Percentiles rank a stretch among this genome's conserved stretches.
Conservation (phyloP, 2,329 filamentous ascomycete genomes). For the Davidsoniella virescens region DNA sequence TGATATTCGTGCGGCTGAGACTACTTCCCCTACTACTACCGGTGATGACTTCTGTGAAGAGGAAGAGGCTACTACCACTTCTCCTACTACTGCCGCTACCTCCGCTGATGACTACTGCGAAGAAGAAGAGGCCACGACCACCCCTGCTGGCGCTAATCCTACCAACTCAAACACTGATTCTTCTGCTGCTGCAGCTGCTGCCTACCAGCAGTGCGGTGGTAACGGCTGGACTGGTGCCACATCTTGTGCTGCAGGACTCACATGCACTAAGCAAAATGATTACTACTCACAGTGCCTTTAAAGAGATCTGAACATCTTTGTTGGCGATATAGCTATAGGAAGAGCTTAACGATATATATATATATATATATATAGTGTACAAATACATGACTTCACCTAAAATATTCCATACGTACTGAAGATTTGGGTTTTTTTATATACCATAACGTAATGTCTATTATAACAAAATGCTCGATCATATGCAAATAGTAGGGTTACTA, state of each 20-base stretch:
- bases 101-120: not conserved
- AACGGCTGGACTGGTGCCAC: conserved; percentile 22
- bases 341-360: not conserved
- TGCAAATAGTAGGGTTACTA: too few relatives aligned
- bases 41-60: not conserved
- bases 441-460: too few relatives aligned
- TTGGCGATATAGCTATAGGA: not conserved
- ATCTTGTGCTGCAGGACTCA: conserved; percentile 21
- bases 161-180: conserved; percentile 16
- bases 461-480: too few relatives aligned
- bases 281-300: conserved; percentile 28
- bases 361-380: not conserved
- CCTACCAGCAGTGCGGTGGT: conserved; percentile 25
- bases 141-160: conserved; percentile 18
- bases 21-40: not conserved
- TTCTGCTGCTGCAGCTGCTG: conserved; percentile 17
- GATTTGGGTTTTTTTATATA: too few relatives aligned
- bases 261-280: conserved; percentile 23
- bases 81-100: not conserved
- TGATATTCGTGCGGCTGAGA: not conserved
- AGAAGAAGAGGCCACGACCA: conserved; percentile 15
- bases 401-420: not conserved
- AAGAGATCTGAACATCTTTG: conserved; percentile 1
- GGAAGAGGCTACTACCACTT: not conserved
- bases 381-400: not conserved